These are phyloP conservation scores for Calonectria crousiana DNA, from an alignment of 2,329 filamentous ascomycete species.

Conservation along the genomic window DNA sequence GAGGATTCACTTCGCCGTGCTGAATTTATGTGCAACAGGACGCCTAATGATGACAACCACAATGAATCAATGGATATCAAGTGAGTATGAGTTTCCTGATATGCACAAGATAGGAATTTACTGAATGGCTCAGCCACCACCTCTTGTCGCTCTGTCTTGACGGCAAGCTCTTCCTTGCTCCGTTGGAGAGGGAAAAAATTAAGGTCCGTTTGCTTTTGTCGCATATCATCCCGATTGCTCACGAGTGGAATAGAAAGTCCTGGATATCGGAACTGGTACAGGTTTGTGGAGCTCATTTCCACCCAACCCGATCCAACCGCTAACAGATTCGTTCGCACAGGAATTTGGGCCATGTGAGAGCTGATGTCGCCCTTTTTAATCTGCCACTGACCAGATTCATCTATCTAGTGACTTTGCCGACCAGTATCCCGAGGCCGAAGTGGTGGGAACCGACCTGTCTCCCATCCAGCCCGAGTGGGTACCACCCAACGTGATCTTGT, in stretches of 20 bases:
- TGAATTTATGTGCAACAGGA: constrained; percentile 3
- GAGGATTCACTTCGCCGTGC: not conserved
- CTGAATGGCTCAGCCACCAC: constrained; percentile 22
- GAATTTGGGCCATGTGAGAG: constrained; percentile 62
- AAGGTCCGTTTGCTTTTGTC: constrained; percentile 31
- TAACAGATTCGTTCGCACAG: not conserved
- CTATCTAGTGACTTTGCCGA: constrained; percentile 60
- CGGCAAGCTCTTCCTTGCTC: constrained; percentile 28
- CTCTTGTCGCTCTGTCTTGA: constrained; percentile 25
- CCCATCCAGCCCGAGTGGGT: constrained; percentile 69
- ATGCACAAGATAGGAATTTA: fast-evolving
- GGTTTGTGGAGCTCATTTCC: constrained; percentile 47
- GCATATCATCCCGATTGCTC: constrained; percentile 22
- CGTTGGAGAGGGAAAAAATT: constrained; percentile 36
- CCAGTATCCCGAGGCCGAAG: constrained; percentile 58
- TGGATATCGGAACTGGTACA: constrained; percentile 68
- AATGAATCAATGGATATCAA: constrained; percentile 39
- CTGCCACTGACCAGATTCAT: fast-evolving
- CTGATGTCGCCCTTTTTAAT: fast-evolving
- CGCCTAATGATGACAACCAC: constrained; percentile 36
- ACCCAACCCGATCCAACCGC: not conserved
- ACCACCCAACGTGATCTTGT: constrained; percentile 56
- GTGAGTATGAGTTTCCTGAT: constrained; percentile 2
- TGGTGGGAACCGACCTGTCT: constrained; percentile 66
- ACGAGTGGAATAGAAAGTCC: constrained; percentile 22